Base-by-base conservation (phyloP, 441 rosid species). In the Populus hybrid region DNA sequence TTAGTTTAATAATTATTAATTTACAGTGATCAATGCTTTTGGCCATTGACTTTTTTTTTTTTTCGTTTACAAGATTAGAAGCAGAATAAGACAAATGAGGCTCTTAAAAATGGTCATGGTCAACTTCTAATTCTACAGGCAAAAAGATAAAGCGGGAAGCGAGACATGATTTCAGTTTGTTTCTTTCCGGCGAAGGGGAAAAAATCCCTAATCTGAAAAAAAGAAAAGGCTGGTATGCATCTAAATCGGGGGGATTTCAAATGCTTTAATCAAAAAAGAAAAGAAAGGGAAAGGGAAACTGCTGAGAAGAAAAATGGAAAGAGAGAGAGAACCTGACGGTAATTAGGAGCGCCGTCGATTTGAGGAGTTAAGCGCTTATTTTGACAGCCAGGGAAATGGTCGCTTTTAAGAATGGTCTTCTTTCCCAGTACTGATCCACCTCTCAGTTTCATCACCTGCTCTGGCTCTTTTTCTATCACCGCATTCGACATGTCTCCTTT, bases 301-400 rank as follows among this genome's bases (percentile, higher is more conserved):
- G 64, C 5, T 56, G 18, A 59, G 24, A 31, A 74, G 45, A 72
- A 67, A 61, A 68, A 38, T 18, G 20, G 69, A 71, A 59, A 29
- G 26, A 56, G 12, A 23, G 42, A 71, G 72, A 56, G 66, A 74
- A 96, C 99, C 99, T 93, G 98, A 68, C 98, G 98, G 79, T 93
- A 96, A 88, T 96, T 96, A 16, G 99, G 98, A 84, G 99, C 98
- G 75, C 99, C 99, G 64, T 96, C 98, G 87, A 96, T 96, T 76
- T 91, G 93, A 45, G 98, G 97, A 73, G 92, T 81, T 84, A 94
- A 83, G 35, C 99, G 98, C 81, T 93, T 96, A 74, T 94, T 96
- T 71, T 94, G 99, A 80, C 99, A 96, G 28, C 98, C 98, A 23
- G 99, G 99, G 80, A 94, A 94, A 81, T 94, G 99, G 87, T 96